A percentile compares a stretch with the other conserved stretches of the same genome.
phyloP scores from a whole-genome alignment of 352 stramenopile species.

The Pythium dissimile region DNA sequence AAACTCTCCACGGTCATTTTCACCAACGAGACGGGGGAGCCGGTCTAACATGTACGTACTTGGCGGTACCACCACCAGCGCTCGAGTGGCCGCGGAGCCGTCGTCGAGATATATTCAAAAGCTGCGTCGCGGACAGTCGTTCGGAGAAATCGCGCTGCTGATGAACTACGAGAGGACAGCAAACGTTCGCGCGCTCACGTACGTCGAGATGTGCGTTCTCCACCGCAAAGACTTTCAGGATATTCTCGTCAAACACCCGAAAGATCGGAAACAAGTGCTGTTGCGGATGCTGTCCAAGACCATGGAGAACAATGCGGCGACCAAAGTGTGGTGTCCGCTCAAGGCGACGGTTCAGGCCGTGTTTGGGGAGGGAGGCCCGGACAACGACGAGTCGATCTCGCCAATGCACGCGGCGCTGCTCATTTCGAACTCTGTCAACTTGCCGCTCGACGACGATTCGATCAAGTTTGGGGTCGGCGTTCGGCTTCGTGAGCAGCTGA shows the following conservation, averaged over 20 bases:
- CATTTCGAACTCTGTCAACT: slow-evolving; percentile 18
- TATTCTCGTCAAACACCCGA: slow-evolving; percentile 27
- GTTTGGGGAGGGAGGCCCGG: background rate
- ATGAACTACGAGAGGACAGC: slow-evolving; percentile 43
- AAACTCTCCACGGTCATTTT: background rate
- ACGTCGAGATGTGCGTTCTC: slow-evolving; percentile 42
- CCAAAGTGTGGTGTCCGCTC: slow-evolving; percentile 21
- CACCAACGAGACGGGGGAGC: background rate
- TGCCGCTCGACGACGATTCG: slow-evolving; percentile 16
- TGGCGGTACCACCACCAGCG: background rate
- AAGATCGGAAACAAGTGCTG: slow-evolving; percentile 26
- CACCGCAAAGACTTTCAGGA: slow-evolving; percentile 25
- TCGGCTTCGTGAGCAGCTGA: slow-evolving; percentile 19
- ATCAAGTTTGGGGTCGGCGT: slow-evolving; percentile 26
- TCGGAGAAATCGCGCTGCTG: slow-evolving; percentile 47
- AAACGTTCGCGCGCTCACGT: slow-evolving; percentile 28
- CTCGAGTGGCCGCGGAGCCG: background rate
- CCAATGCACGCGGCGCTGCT: slow-evolving; percentile 15
- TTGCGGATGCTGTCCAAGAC: slow-evolving; percentile 20
- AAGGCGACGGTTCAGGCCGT: slow-evolving; percentile 14
- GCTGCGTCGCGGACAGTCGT: slow-evolving; percentile 27
- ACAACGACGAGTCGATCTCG: slow-evolving; percentile 6
- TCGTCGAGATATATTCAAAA: slow-evolving; percentile 8
- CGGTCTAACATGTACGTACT: background rate
- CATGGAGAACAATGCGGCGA: slow-evolving; percentile 25